Conservation (phyloP, 805 yeast genomes). For the Candida hungchunana region DNA sequence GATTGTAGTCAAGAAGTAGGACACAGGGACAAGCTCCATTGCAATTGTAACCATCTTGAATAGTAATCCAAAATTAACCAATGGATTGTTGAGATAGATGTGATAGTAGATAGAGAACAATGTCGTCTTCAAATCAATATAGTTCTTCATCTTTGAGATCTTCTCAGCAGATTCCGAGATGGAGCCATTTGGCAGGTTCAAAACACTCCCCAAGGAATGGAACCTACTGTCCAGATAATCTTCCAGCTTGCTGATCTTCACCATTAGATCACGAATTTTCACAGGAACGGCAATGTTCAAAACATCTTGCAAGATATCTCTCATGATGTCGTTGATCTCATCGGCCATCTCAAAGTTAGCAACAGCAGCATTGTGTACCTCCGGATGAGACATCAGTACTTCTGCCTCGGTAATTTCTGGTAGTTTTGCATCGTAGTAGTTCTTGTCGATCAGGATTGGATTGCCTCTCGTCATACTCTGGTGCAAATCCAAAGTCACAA, state of each 20-base stretch:
- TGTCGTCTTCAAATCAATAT: constrained; percentile 25
- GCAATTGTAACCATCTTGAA: constrained; percentile 17
- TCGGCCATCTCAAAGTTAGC: constrained; percentile 29
- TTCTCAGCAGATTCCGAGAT: constrained; percentile 22
- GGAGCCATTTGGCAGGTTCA: constrained; percentile 21
- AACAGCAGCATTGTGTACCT: constrained; percentile 39
- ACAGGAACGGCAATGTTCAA: constrained; percentile 38
- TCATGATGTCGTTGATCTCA: constrained; percentile 29
- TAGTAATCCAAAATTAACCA: constrained; percentile 7
- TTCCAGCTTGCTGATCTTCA: constrained; percentile 36
- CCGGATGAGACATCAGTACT: constrained; percentile 34
- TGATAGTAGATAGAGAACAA: constrained; percentile 25
- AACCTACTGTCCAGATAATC: constrained; percentile 27
- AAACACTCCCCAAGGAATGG: constrained; percentile 28
- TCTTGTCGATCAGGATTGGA: constrained; percentile 35
- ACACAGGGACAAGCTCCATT: constrained; percentile 24
- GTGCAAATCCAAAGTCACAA: constrained; percentile 42
- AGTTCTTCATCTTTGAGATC: constrained; percentile 26
- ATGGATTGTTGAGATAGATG: constrained; percentile 21
- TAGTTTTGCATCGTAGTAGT: constrained; percentile 46
- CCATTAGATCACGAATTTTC: constrained; percentile 34
- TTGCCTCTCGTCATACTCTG: constrained; percentile 46
- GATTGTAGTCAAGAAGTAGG: constrained; percentile 21
- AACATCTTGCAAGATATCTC: constrained; percentile 34
- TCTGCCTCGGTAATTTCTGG: constrained; percentile 36